Evolutionary conservation across 352 stramenopile genomes (phyloP).

Genomic region (Thalassiosira pacifica): DNA sequence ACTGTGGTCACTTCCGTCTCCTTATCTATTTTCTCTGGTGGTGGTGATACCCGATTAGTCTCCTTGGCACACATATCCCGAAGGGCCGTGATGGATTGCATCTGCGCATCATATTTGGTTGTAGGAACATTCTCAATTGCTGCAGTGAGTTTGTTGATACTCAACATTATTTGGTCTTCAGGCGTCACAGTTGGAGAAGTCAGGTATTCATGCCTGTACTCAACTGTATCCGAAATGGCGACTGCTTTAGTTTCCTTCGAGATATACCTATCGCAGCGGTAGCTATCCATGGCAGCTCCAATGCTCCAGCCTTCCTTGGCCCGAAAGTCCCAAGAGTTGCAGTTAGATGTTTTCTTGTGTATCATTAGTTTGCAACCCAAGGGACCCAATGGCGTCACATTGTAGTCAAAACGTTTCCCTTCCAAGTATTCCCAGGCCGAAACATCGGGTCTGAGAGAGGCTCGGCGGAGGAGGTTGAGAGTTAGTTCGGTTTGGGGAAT

Average conservation of each 20-base stretch:
- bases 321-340: constrained; percentile 16
- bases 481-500: background rate
- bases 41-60: too few species aligned
- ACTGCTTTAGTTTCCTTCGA: background rate
- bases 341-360: background rate
- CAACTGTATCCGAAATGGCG: constrained; percentile 35
- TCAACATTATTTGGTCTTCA: background rate
- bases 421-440: constrained; percentile 1
- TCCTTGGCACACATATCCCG: too few species aligned
- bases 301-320: constrained; percentile 15
- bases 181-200: background rate
- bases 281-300: constrained; percentile 2
- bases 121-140: too few species aligned
- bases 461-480: background rate
- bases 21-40: too few species aligned
- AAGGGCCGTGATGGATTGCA: too few species aligned
- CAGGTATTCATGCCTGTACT: constrained; percentile 14
- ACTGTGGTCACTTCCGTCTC: too few species aligned
- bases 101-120: too few species aligned
- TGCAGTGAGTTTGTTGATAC: background rate
- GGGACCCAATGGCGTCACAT: constrained; percentile 19
- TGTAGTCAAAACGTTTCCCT: constrained; percentile 14
- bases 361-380: constrained; percentile 7
- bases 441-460: background rate
- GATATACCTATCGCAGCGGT: constrained; percentile 36